Percentiles rank a stretch among this genome's conserved stretches.
Evolutionary conservation across 768 basidiomycete species (phyloP).

Genomic region (Gelatoporia subvermispora): DNA sequence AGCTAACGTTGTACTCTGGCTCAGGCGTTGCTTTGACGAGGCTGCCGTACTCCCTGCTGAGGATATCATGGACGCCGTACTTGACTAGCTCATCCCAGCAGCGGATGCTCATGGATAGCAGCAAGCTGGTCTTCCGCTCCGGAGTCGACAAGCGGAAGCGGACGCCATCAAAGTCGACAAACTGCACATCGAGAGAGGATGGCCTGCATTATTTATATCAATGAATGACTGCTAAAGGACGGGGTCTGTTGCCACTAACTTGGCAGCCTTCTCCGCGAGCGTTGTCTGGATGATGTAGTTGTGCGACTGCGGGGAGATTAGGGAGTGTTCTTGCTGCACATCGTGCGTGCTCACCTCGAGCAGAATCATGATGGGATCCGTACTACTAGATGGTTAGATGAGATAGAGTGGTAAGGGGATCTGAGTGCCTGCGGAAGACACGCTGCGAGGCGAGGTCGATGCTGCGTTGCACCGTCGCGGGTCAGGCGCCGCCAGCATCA

Average conservation of each 20-base stretch:
- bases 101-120: slow-evolving; percentile 93
- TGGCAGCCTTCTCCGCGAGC: slow-evolving; percentile 77
- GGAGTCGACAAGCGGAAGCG: slow-evolving; percentile 91
- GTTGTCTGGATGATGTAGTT: slow-evolving; percentile 93
- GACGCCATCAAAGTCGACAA: slow-evolving; percentile 97
- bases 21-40: slow-evolving; percentile 67
- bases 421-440: no score
- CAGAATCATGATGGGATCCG: slow-evolving; percentile 64
- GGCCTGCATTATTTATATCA: slow-evolving; percentile 49
- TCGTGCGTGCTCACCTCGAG: slow-evolving; percentile 54
- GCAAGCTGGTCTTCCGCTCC: slow-evolving; percentile 69
- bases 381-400: no score
- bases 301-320: slow-evolving; percentile 64
- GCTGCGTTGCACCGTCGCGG: no score
- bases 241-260: slow-evolving; percentile 52
- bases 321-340: no score
- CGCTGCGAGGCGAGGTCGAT: no score
- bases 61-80: slow-evolving; percentile 78
- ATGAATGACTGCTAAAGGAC: slow-evolving; percentile 1
- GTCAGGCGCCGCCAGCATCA: no score
- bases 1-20: slow-evolving; percentile 83
- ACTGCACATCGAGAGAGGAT: slow-evolving; percentile 86
- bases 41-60: slow-evolving; percentile 79
- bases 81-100: slow-evolving; percentile 93
- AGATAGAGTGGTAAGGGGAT: no score